Evolutionary conservation across 2,329 filamentous ascomycete genomes (phyloP), one percentile per base, ranked within the genome.

Genomic region (Hypomyces perniciosus): DNA sequence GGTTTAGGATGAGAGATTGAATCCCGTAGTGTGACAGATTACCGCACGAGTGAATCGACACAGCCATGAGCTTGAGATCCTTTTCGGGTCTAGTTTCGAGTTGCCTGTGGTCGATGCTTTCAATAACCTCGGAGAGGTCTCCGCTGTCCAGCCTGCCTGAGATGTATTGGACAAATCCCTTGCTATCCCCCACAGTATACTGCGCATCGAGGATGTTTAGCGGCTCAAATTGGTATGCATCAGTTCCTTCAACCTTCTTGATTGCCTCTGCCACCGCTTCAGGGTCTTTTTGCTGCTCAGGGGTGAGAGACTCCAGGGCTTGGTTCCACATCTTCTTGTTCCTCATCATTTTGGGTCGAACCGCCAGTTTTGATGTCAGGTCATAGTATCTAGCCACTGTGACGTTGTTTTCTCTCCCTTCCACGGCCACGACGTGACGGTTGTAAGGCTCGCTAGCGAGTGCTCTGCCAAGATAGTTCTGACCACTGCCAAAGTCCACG

Each of bases 1-100:
- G 85, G 64, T 96, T 97, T 51, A 95, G 72, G 2, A 91, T 71
- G 20, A 99, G 79, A 1, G 92, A 95, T 10, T 89, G 84, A 51
- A 99, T 85, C 8, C 88, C 93, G 64, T 95, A 91, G 67, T 99
- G 93, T 1, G 95, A 87, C n/a, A 99, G 82, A 59, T 99, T 97
- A 29, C 93, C 93, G 65, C 93, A 99, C 1, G 92, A 97, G 68
- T 99, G 93, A 13, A 99, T 88, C 0, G 93, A 97, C 30, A 97
- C 85, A 12, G 92, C 88, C 85, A 96, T 90, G 35, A 95, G 74
- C 8, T 71, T 72, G 54, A 76, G 72, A 10, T 75, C 68, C 51
- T 68, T 62, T 41, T 59, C 56, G 29, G 59, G 54, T 33, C 52
- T 55, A 4, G 13, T 26, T 35, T 61, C 56, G 37, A 45, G 46